phyloP scores from a whole-genome alignment of 2,329 filamentous ascomycete species.

The Hymenoscyphus repandus region DNA sequence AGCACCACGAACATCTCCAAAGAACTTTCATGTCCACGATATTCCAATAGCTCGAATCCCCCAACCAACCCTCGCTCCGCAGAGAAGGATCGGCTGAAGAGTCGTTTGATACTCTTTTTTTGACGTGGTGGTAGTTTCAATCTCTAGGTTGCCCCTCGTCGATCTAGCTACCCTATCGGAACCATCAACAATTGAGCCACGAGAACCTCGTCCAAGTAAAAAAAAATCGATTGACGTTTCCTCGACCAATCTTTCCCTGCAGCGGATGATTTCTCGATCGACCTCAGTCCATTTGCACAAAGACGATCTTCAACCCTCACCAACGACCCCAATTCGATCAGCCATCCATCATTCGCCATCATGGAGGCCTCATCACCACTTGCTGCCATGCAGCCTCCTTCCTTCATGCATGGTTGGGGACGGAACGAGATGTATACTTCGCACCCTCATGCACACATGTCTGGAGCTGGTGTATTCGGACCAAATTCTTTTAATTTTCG shows the following conservation, averaged over 20 bases:
- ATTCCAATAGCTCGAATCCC: conserved; percentile 14
- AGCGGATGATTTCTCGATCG: conserved; percentile 11
- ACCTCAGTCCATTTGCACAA: conserved; percentile 15
- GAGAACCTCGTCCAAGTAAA: conserved; percentile 10
- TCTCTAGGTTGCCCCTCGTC: background rate
- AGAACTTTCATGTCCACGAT: conserved; percentile 22
- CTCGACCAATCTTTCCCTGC: conserved; percentile 13
- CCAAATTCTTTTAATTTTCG: conserved; percentile 71
- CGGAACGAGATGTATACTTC: conserved; percentile 48
- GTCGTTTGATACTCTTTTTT: background rate
- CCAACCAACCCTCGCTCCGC: conserved; percentile 10
- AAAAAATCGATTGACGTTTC: conserved; percentile 9
- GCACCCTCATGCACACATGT: conserved; percentile 43
- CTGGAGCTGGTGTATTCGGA: conserved; percentile 49
- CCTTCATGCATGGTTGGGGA: conserved; percentile 57
- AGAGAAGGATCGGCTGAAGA: background rate
- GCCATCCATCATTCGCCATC: conserved; percentile 26
- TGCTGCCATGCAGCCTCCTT: conserved; percentile 82
- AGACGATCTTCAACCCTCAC: conserved; percentile 1
- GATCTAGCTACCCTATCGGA: background rate
- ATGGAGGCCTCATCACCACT: conserved; percentile 96
- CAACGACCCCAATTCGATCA: conserved; percentile 2
- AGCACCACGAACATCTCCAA: conserved; percentile 4
- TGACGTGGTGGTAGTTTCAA: conserved; percentile 4
- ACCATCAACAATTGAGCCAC: conserved; percentile 4